Conservation (phyloP, 164 flowering plant species). For the Cinnamomum chago region DNA sequence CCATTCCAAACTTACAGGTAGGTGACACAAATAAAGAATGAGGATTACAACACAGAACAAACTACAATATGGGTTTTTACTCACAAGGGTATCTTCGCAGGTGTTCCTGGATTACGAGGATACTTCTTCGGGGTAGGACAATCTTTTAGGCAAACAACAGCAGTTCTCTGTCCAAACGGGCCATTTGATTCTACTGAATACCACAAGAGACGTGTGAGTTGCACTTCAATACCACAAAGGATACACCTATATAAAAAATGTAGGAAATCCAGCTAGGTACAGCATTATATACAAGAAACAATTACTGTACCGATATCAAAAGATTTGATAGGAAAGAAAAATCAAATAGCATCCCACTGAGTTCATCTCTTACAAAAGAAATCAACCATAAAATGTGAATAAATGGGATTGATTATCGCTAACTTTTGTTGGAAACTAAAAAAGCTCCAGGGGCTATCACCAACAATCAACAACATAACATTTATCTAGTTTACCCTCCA, state of each 20-base stretch:
- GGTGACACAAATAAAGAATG: no score
- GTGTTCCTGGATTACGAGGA: slow-evolving; percentile 87
- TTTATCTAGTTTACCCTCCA: background rate
- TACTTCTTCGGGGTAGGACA: slow-evolving; percentile 63
- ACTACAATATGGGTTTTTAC: background rate
- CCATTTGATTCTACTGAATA: slow-evolving; percentile 78
- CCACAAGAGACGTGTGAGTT: background rate
- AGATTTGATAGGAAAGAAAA: background rate
- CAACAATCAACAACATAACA: no score
- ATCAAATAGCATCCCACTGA: no score
- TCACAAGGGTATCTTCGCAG: slow-evolving; percentile 66
- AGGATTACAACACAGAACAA: background rate
- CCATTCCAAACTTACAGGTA: no score
- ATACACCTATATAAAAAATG: no score
- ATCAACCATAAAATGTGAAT: no score
- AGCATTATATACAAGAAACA: no score
- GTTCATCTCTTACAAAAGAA: no score
- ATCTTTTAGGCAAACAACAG: slow-evolving; percentile 61
- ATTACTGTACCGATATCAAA: no score
- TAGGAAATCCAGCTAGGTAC: no score
- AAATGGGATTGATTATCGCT: background rate
- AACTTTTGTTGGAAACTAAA: background rate
- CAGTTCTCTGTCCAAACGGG: slow-evolving; percentile 83
- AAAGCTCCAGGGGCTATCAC: background rate
- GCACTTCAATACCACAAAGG: background rate